Conservation (phyloP, 345 rosid species). For the Syzygium jambos region DNA sequence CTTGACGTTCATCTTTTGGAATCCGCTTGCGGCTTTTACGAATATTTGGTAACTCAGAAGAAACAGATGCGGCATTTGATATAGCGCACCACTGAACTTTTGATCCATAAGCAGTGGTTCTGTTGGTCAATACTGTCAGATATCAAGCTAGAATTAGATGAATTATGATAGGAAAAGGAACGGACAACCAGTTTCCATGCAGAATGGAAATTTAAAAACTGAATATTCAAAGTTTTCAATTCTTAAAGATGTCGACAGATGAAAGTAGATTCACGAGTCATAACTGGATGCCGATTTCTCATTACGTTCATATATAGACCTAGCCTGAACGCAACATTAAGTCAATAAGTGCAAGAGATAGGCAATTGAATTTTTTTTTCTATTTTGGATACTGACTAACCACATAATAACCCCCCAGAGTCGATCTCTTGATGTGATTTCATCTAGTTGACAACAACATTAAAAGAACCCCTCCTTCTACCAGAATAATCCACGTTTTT, state of each 20-base stretch:
- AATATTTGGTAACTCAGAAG: conserved; percentile 17
- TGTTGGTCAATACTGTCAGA: conserved; percentile 2
- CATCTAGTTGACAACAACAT: background rate
- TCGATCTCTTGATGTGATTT: background rate
- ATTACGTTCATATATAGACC: background rate
- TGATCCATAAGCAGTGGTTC: conserved; percentile 4
- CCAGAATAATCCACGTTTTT: background rate
- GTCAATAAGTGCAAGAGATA: background rate
- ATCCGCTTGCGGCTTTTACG: conserved; percentile 13
- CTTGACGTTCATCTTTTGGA: conserved; percentile 30
- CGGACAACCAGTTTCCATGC: background rate
- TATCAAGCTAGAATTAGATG: background rate
- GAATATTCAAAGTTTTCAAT: background rate
- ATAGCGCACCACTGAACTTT: conserved; percentile 16
- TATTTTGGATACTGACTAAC: background rate
- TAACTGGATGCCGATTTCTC: background rate
- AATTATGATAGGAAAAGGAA: background rate
- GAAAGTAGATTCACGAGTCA: background rate
- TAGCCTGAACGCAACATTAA: background rate
- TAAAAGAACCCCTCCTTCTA: background rate
- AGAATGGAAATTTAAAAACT: background rate
- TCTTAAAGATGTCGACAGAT: background rate
- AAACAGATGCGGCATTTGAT: conserved; percentile 26
- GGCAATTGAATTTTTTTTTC: background rate
- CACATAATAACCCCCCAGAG: background rate